Percentiles rank a stretch among this genome's conserved stretches.
phyloP scores from a whole-genome alignment of 2,329 filamentous ascomycete genomes.

The Penicillium sp. region DNA sequence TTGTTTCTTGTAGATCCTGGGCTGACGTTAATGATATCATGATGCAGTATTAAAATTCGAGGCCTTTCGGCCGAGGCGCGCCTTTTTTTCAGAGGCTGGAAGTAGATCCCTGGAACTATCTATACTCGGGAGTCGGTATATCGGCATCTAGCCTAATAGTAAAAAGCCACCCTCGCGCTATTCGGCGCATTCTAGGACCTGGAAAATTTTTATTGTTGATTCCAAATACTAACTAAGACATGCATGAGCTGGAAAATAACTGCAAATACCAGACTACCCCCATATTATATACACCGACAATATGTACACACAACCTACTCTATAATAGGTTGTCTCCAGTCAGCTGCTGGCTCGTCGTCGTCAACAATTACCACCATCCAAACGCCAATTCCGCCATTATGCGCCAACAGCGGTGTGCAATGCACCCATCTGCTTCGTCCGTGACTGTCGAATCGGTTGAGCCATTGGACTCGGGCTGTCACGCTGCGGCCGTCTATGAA shows the following conservation, averaged over 20 bases:
- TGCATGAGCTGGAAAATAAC: too few relatives aligned
- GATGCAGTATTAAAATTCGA: too few relatives aligned
- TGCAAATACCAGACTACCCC: too few relatives aligned
- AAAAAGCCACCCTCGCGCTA: too few relatives aligned
- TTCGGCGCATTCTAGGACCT: too few relatives aligned
- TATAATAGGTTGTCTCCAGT: constrained; percentile 2
- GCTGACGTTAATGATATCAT: too few relatives aligned
- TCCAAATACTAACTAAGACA: background rate
- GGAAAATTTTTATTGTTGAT: too few relatives aligned
- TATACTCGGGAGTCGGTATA: too few relatives aligned
- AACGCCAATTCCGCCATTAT: constrained; percentile 65
- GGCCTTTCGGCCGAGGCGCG: background rate
- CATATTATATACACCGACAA: background rate
- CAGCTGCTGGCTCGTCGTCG: constrained; percentile 48
- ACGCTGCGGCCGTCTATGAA: constrained; percentile 66
- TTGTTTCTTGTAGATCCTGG: too few relatives aligned
- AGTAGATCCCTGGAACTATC: background rate
- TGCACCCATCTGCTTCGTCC: constrained; percentile 71
- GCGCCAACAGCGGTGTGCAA: constrained; percentile 67
- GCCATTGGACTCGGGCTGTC: constrained; percentile 71
- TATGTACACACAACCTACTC: background rate
- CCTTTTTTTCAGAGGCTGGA: background rate
- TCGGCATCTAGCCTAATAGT: too few relatives aligned
- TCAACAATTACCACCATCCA: constrained; percentile 77
- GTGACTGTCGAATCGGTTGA: constrained; percentile 50